These are phyloP conservation scores for Syncephalastrum contaminatum DNA, from an alignment of 371 early-diverging fungal genomes.

Conservation along the genomic window DNA sequence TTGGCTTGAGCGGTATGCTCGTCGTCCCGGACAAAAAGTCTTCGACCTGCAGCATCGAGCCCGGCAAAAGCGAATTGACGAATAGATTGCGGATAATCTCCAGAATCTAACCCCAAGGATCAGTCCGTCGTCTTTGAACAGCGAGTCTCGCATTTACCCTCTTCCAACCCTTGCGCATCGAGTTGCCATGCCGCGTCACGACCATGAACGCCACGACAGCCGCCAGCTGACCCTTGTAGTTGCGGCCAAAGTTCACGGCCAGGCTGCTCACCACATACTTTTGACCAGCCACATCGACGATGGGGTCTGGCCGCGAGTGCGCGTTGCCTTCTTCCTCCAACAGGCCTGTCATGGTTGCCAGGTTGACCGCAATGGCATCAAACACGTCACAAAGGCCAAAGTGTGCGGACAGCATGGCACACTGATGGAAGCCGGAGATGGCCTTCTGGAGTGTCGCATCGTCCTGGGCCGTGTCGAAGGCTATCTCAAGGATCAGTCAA, in stretches of 20 bases:
- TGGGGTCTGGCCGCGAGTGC: slow-evolving; percentile 58
- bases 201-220: slow-evolving; percentile 83
- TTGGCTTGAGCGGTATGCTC: slow-evolving; percentile 67
- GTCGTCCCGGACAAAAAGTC: slow-evolving; percentile 74
- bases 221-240: slow-evolving; percentile 86
- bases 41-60: slow-evolving; percentile 68
- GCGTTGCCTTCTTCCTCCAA: slow-evolving; percentile 47
- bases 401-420: slow-evolving; percentile 73
- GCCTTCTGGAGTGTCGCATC: slow-evolving; percentile 77
- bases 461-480: slow-evolving; percentile 82
- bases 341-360: slow-evolving; percentile 77
- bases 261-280: slow-evolving; percentile 67
- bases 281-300: slow-evolving; percentile 59
- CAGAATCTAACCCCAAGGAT: slow-evolving; percentile 45
- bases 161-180: slow-evolving; percentile 76
- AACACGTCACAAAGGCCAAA: slow-evolving; percentile 75
- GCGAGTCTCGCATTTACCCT: too few relatives aligned
- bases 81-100: slow-evolving; percentile 80
- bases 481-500: slow-evolving; percentile 26
- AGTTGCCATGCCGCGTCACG: slow-evolving; percentile 71
- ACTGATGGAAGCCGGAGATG: slow-evolving; percentile 78
- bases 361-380: slow-evolving; percentile 74
- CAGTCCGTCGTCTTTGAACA: slow-evolving; percentile 12
- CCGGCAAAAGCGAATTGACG: slow-evolving; percentile 64
- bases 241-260: slow-evolving; percentile 84